Evolutionary conservation across 352 stramenopile species (phyloP).

Genomic region (Globisporangium echinulatum): DNA sequence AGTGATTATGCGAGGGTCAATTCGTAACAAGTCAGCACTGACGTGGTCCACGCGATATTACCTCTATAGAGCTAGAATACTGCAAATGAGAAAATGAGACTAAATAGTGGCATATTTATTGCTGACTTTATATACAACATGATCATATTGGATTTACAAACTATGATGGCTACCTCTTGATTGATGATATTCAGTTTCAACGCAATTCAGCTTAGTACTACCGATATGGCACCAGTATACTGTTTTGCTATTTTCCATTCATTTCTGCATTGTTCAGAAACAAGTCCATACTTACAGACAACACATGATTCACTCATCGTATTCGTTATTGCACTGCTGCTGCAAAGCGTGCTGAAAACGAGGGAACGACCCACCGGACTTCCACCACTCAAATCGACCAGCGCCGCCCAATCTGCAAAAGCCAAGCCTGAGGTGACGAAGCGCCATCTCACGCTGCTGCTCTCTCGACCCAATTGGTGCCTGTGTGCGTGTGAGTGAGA

Average conservation of each 20-base stretch:
- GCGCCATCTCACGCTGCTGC: too few species aligned
- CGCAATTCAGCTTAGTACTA: too few species aligned
- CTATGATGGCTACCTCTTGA: too few species aligned
- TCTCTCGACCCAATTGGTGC: background rate
- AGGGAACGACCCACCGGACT: slow-evolving; percentile 1
- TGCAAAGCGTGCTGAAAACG: background rate
- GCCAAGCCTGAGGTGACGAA: background rate
- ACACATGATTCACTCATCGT: too few species aligned
- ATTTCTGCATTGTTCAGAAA: background rate
- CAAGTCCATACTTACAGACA: background rate
- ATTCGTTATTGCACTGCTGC: background rate
- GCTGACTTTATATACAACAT: background rate
- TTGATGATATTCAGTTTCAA: too few species aligned
- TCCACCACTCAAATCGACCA: slow-evolving; percentile 6
- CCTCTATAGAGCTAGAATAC: background rate
- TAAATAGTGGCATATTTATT: too few species aligned
- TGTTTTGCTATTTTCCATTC: too few species aligned
- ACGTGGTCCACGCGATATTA: background rate
- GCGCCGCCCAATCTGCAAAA: slow-evolving; percentile 1
- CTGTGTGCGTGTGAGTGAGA: background rate
- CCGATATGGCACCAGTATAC: too few species aligned
- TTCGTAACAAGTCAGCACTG: background rate
- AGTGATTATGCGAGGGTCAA: background rate
- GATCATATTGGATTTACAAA: background rate
- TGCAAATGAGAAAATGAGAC: background rate